Conservation (phyloP, 106 monocot genomes). For the Platanthera zijinensis region DNA sequence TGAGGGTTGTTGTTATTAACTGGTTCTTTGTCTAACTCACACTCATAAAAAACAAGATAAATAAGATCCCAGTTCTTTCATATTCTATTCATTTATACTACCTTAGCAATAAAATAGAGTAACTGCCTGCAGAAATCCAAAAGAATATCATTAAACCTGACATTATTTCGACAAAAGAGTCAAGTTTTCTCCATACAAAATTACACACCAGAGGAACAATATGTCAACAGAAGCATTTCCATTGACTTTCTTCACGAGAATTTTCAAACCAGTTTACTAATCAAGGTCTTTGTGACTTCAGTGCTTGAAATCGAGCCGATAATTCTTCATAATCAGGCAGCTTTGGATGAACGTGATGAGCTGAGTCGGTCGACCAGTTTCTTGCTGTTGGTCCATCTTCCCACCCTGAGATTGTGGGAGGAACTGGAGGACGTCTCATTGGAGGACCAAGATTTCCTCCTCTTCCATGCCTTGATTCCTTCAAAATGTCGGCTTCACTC, state of each 20-base stretch:
- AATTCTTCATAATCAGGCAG: constrained; percentile 79
- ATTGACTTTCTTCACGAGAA: neutral
- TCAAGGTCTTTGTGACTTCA: constrained; percentile 31
- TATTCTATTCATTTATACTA: too few species aligned
- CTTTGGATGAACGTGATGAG: constrained; percentile 73
- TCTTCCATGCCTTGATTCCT: neutral
- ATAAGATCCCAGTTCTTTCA: too few species aligned
- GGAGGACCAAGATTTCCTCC: constrained; percentile 26
- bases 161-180: neutral
- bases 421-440: constrained; percentile 14
- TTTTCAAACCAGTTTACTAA: neutral
- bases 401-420: constrained; percentile 2
- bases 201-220: neutral
- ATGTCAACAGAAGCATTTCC: neutral
- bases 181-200: neutral
- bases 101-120: neutral
- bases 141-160: neutral
- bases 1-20: too few species aligned
- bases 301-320: constrained; percentile 71
- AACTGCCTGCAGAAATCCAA: neutral
- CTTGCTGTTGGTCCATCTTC: neutral
- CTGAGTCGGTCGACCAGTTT: neutral
- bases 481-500: constrained; percentile 22
- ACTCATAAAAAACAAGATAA: too few species aligned
- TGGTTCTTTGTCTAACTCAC: too few species aligned